phyloP scores from a whole-genome alignment of 2,329 filamentous ascomycete genomes.

The Nigrospora oryzae region DNA sequence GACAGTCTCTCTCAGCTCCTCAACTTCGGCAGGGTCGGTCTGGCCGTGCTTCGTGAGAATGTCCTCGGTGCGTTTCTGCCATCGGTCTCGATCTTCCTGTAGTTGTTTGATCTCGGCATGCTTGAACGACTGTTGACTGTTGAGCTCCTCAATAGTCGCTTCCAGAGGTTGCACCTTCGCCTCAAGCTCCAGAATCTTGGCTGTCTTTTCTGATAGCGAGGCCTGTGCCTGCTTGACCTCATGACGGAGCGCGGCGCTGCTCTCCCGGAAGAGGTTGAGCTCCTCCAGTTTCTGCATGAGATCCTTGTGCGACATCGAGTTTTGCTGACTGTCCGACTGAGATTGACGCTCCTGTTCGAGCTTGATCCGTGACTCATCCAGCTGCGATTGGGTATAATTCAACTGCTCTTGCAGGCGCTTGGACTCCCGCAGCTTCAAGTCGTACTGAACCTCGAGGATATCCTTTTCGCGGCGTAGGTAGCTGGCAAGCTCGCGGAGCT shows the following conservation, averaged over 20 bases:
- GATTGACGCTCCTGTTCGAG: constrained; percentile 81
- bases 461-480: constrained; percentile 95
- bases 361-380: constrained; percentile 83
- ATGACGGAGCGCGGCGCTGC: constrained; percentile 81
- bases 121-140: constrained; percentile 71
- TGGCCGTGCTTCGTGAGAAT: constrained; percentile 95
- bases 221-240: constrained; percentile 74
- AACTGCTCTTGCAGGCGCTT: constrained; percentile 87
- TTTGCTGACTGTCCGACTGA: constrained; percentile 64
- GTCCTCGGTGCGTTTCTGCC: constrained; percentile 92
- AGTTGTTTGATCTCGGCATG: constrained; percentile 84
- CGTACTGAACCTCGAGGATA: constrained; percentile 93
- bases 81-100: constrained; percentile 84
- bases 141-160: constrained; percentile 69
- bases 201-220: constrained; percentile 65
- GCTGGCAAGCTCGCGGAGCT: constrained; percentile 81
- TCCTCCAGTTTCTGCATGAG: constrained; percentile 93
- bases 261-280: constrained; percentile 91
- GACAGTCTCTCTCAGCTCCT: constrained; percentile 76
- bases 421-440: constrained; percentile 78
- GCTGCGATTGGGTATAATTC: constrained; percentile 75
- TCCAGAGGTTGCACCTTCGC: constrained; percentile 75
- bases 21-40: constrained; percentile 86
- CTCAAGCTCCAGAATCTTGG: constrained; percentile 66
- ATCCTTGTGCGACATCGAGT: constrained; percentile 74